Percentiles rank a stretch among this genome's conserved stretches.
These are phyloP conservation scores for Solanum bukasovii DNA, from an alignment of 257 asterid genomes.

Conservation along the genomic window DNA sequence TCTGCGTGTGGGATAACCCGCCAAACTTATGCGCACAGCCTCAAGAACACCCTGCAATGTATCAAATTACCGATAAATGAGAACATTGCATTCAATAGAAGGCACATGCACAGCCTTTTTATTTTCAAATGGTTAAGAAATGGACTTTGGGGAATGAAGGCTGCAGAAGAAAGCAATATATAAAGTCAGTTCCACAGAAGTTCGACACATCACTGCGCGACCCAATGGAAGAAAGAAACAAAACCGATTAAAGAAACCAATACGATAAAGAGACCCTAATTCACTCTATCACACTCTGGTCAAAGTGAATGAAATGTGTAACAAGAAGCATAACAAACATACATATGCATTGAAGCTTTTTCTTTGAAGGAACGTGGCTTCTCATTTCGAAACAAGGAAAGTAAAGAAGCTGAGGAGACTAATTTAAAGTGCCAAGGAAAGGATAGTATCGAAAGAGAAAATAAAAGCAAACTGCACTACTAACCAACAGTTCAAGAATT, in stretches of 20 bases:
- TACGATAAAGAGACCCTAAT: background rate
- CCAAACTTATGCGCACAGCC: slow-evolving; percentile 99
- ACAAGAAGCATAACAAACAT: background rate
- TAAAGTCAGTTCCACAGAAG: background rate
- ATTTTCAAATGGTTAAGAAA: background rate
- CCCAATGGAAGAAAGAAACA: background rate
- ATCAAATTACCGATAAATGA: slow-evolving; percentile 2
- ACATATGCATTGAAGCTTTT: background rate
- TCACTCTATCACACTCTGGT: background rate
- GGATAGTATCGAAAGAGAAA: background rate
- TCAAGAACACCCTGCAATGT: slow-evolving; percentile 89
- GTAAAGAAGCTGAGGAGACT: background rate
- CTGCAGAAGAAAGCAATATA: background rate
- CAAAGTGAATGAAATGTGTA: background rate
- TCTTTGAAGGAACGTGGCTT: background rate
- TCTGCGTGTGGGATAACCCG: slow-evolving; percentile 97
- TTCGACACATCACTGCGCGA: background rate
- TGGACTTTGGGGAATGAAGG: background rate
- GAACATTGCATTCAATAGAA: background rate
- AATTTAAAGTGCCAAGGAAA: background rate
- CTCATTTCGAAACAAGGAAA: background rate
- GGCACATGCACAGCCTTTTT: background rate
- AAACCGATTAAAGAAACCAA: background rate
- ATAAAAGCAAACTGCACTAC: background rate
- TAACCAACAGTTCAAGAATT: background rate